Conservation (phyloP, 495 filamentous ascomycete species). For the Daldinia loculata region DNA sequence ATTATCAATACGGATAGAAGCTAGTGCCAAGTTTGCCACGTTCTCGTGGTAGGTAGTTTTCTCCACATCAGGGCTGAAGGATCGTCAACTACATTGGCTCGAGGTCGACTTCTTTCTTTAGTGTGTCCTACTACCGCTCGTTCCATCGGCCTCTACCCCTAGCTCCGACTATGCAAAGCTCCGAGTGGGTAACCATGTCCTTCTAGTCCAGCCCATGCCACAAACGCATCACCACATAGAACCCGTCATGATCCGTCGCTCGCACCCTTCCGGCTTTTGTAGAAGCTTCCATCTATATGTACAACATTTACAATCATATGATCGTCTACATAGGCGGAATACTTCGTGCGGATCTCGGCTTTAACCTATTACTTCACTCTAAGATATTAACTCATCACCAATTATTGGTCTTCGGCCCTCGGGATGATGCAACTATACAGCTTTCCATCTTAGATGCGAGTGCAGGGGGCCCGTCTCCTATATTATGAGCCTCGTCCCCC, state of each 20-base stretch:
- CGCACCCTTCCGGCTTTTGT: slow-evolving; percentile 33
- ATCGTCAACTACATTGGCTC: slow-evolving; percentile 36
- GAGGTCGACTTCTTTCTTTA: slow-evolving; percentile 14
- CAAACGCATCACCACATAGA: slow-evolving; percentile 41
- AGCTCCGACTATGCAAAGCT: slow-evolving; percentile 25
- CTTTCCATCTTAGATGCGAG: slow-evolving; percentile 30
- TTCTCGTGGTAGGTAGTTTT: slow-evolving; percentile 27
- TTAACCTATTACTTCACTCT: slow-evolving; percentile 23
- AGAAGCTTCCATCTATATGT: slow-evolving; percentile 37
- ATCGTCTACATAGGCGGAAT: slow-evolving; percentile 31
- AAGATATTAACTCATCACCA: slow-evolving; percentile 35
- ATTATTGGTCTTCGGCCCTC: slow-evolving; percentile 29
- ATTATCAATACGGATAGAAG: slow-evolving; percentile 9
- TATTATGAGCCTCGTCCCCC: slow-evolving; percentile 36
- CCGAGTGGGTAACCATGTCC: slow-evolving; percentile 33
- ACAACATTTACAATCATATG: slow-evolving; percentile 34
- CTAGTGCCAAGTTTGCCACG: slow-evolving; percentile 24
- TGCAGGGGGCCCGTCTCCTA: slow-evolving; percentile 19
- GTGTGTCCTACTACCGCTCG: slow-evolving; percentile 27
- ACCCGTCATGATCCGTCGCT: slow-evolving; percentile 34
- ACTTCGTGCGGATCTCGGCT: slow-evolving; percentile 37
- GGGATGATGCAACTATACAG: slow-evolving; percentile 32
- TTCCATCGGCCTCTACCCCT: slow-evolving; percentile 32
- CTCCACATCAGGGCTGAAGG: slow-evolving; percentile 39
- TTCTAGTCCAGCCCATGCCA: slow-evolving; percentile 34